Base-by-base conservation (phyloP, 805 yeast species). In the Wickerhamiella kazuoi region DNA sequence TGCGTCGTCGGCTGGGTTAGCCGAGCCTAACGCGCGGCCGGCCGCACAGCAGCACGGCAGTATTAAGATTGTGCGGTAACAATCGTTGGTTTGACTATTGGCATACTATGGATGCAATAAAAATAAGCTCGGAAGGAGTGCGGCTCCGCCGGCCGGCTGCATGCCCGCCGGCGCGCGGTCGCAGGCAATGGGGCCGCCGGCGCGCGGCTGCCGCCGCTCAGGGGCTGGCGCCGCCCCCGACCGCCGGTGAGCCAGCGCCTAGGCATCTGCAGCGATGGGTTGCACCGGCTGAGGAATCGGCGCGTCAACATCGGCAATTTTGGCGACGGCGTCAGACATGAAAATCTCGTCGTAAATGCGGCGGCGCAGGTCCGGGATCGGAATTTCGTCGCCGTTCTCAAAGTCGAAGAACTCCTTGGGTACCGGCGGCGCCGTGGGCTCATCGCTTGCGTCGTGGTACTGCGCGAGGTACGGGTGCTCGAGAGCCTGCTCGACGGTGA, bases 381-480 rank as follows among this genome's bases (percentile, higher is more conserved):
- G 67, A 44, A 87, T 64, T 40, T 76, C 79, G 48, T 83, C 93
- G 21, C 44, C 39, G 24, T 38, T 38, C 39, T 90, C 98, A 53
- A 90, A 90, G 46, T 81, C 90, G 51, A 90, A 87, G 57, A 87
- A 84, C 48, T 77, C 82, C 30, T 74, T 75, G 1, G 94, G 90
- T 23, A 90, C 76, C 30, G 81, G 79, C 17, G 74, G 73, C 4
- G 52, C 49, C 2, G 42, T 34, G 4, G 65, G 65, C 59, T 90
- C 97, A 55, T 90, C 97, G 23, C 71, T 69, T 4, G 94, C 90
- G 57, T 84, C 94, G 54, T 83, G 96, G 86, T 95, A 90, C 24
- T 80, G 71, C 35, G 75, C 67, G 40, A 90, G 61, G 55, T 87
- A 90, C 7, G 95, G 94, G 60, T 90, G 98, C 44, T 66, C 68